Percentiles rank a stretch among this genome's conserved stretches.
phyloP scores from a whole-genome alignment of 208 protist species.

The Leishmania mexicana region DNA sequence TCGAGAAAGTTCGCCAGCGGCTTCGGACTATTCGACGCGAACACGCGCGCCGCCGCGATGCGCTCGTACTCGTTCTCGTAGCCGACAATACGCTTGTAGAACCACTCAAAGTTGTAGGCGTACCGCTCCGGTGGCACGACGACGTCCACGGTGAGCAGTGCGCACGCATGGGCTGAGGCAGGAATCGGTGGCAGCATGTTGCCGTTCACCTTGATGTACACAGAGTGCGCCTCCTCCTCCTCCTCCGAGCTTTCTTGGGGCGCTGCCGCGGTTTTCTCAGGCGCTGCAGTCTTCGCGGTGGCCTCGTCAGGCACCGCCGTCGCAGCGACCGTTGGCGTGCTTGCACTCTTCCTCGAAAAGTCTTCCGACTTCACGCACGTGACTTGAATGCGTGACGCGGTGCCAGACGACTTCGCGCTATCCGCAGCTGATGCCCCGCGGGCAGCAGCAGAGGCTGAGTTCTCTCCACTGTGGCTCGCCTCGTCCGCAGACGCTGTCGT shows the following conservation, averaged over 20 bases:
- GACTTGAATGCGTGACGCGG: conserved; percentile 26
- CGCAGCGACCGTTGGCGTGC: neutral
- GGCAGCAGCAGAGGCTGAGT: neutral
- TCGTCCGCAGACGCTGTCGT: neutral
- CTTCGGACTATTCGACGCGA: conserved; percentile 55
- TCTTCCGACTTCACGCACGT: conserved; percentile 12
- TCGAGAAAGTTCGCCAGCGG: conserved; percentile 50
- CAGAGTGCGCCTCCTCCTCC: conserved; percentile 11
- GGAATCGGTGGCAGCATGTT: conserved; percentile 47
- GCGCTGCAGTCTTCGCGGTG: neutral
- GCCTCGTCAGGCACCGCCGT: neutral
- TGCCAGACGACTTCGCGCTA: conserved; percentile 4
- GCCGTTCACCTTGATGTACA: conserved; percentile 43
- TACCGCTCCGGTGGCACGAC: conserved; percentile 77
- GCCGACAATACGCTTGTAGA: conserved; percentile 74
- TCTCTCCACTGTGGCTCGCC: conserved; percentile 1
- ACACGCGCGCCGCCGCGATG: conserved; percentile 67
- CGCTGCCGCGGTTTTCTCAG: neutral
- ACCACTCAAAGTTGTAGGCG: conserved; percentile 71
- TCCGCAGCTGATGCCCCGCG: neutral
- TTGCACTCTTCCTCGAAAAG: neutral
- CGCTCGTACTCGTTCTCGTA: conserved; percentile 78
- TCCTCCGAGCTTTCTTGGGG: neutral
- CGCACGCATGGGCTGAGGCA: conserved; percentile 54
- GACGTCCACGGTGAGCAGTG: conserved; percentile 67